Base-by-base conservation (phyloP, 2,329 filamentous ascomycete genomes). In the Dactylellina haptotyla region DNA sequence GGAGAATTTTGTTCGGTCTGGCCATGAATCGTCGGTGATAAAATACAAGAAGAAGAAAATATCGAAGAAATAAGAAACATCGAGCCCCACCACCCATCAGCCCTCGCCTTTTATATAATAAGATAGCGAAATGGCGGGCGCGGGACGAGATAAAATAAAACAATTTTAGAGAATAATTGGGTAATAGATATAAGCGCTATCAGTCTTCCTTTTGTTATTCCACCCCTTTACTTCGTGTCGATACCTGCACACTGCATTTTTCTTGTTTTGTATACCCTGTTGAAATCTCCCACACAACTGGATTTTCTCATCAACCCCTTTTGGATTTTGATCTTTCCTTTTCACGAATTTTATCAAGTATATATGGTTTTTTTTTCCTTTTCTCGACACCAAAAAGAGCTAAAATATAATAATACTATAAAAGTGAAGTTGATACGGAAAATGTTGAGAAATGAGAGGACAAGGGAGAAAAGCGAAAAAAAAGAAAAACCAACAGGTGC, bases 401-500 rank as follows among this genome's bases (percentile, higher is more conserved):
- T n/a, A 46, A 41, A 67, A 43, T 25, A 69, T 69, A 53, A 56
- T 69, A 61, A 53, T 62, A 56, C 34, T 61, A 62, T 39, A 46
- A 45, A 18, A 16, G 43, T 32, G 43, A 50, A 48, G 32, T 8
- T 34, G 50, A 54, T 34, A 54, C 3, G 50, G 28, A 37, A 57
- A n/a, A 26, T 43, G 32, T 30, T 26, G 28, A 32, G 32, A 20
- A 51, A 39, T 34, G 25, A 14, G 25, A 41, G 26, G 20, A 50
- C 53, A n/a, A 54, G 37, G 18, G 12, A 48, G 53, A 57, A 41
- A 57, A 14, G 18, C 32, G 32, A 14, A 43, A 57, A 62, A n/a
- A 37, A 61, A 48, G 26, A 43, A 23, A 59, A 50, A 53, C 2
- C 16, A 25, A 57, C n/a, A 53, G 30, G 25, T 37, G 59, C 59